Percentiles rank a stretch among this genome's conserved stretches.
Conservation (phyloP, 2,329 filamentous ascomycete species). For the Zalaria obscura region DNA sequence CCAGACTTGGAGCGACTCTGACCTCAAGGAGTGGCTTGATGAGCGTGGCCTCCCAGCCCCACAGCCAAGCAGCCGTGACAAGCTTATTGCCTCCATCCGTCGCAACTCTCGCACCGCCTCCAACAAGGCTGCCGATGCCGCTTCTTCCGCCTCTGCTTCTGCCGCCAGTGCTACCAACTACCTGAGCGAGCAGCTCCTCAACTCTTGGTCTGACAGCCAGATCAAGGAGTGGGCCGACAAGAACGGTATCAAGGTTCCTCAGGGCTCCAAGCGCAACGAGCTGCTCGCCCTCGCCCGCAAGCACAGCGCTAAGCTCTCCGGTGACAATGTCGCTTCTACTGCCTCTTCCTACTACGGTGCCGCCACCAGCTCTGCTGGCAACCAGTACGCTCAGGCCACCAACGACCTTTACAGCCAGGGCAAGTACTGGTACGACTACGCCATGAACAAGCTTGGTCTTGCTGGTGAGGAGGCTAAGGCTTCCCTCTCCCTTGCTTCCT, state of each 20-base stretch:
- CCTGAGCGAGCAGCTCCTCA: conserved; percentile 70
- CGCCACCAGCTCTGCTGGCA: conserved; percentile 45
- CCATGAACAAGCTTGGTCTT: conserved; percentile 31
- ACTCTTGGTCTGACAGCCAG: conserved; percentile 78
- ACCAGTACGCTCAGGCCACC: conserved; percentile 64
- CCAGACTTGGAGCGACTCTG: conserved; percentile 78
- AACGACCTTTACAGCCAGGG: conserved; percentile 36
- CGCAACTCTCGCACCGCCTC: conserved; percentile 59
- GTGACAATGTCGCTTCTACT: conserved; percentile 39
- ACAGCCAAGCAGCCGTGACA: conserved; percentile 72
- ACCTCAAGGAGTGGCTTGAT: conserved; percentile 88
- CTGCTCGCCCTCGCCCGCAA: conserved; percentile 80
- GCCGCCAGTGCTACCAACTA: conserved; percentile 51
- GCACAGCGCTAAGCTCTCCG: conserved; percentile 59
- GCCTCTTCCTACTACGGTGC: conserved; percentile 26
- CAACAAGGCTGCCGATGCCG: conserved; percentile 38
- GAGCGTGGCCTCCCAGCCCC: conserved; percentile 73
- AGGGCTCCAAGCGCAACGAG: conserved; percentile 83
- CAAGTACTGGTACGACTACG: conserved; percentile 25
- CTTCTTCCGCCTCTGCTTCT: conserved; percentile 45
- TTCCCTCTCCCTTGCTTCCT: conserved; percentile 20
- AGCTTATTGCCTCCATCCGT: conserved; percentile 75
- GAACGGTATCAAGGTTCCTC: conserved; percentile 78
- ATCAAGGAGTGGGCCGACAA: conserved; percentile 90
- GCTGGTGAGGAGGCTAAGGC: conserved; percentile 22